phyloP scores from a whole-genome alignment of 2,329 filamentous ascomycete species.

The Penicillium crustosum region DNA sequence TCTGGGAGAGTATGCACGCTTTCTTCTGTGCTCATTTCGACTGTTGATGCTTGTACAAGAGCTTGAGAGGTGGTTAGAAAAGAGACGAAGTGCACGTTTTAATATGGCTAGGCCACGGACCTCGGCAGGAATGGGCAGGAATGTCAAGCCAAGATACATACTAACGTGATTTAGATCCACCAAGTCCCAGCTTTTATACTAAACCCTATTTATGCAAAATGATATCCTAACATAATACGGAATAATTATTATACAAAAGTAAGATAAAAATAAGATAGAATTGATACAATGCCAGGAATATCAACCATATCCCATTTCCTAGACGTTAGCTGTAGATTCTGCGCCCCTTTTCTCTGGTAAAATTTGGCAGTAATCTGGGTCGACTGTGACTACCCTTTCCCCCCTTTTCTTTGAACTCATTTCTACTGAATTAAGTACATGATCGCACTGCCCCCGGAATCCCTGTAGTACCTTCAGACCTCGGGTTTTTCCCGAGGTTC shows the following conservation, averaged over 20 bases:
- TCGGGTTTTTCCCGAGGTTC: not conserved
- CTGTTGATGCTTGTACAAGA: not conserved
- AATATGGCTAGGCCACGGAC: not conserved
- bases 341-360: not conserved
- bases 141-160: not conserved
- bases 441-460: not conserved
- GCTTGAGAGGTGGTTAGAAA: not conserved
- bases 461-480: not conserved
- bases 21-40: conserved; percentile 47
- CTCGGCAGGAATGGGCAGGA: conserved; percentile 2
- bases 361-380: no score
- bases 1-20: conserved; percentile 53
- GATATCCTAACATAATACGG: not conserved
- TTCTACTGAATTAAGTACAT: not conserved
- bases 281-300: not conserved
- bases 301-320: not conserved
- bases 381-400: not conserved
- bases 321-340: not conserved
- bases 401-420: not conserved
- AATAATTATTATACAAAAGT: not conserved
- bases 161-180: not conserved
- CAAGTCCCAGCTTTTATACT: not conserved
- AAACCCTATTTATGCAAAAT: not conserved
- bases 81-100: not conserved
- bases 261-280: not conserved